Percentiles rank a stretch among this genome's conserved stretches.
These are phyloP conservation scores for Rubroboletus satanas DNA, from an alignment of 768 basidiomycete species.

Conservation along the genomic window DNA sequence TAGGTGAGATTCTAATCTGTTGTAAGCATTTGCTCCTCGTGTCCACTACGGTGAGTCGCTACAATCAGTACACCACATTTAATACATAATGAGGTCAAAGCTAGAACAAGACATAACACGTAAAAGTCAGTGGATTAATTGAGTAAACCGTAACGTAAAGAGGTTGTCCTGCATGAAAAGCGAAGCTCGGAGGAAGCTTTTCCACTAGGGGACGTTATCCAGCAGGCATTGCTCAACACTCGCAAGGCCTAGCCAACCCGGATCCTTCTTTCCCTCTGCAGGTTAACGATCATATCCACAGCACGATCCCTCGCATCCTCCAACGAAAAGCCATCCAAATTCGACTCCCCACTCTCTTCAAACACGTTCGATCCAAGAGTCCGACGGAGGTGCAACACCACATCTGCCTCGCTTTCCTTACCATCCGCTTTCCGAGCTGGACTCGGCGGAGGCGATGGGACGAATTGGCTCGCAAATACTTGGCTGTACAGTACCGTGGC, in stretches of 20 bases:
- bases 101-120: not conserved
- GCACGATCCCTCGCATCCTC: constrained; percentile 77
- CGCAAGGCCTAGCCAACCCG: constrained; percentile 5
- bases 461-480: constrained; percentile 46
- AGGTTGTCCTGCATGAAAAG: not conserved
- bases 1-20: not conserved
- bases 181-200: not conserved
- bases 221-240: not conserved
- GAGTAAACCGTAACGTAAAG: not conserved
- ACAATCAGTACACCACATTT: not conserved
- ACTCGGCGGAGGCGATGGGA: constrained; percentile 60
- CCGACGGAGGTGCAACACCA: constrained; percentile 45
- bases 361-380: constrained; percentile 55
- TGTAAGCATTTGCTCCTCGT: not conserved
- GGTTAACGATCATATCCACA: constrained; percentile 61
- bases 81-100: constrained; percentile 16
- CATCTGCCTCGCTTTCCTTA: constrained; percentile 26
- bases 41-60: not conserved
- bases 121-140: not conserved
- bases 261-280: constrained; percentile 28
- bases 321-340: constrained; percentile 36
- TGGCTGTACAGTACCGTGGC: constrained; percentile 60
- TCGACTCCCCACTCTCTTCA: constrained; percentile 25
- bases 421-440: constrained; percentile 34
- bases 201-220: not conserved